Evolutionary conservation across 768 basidiomycete species (phyloP).

Genomic region (Cantharellus cinnabarinus): DNA sequence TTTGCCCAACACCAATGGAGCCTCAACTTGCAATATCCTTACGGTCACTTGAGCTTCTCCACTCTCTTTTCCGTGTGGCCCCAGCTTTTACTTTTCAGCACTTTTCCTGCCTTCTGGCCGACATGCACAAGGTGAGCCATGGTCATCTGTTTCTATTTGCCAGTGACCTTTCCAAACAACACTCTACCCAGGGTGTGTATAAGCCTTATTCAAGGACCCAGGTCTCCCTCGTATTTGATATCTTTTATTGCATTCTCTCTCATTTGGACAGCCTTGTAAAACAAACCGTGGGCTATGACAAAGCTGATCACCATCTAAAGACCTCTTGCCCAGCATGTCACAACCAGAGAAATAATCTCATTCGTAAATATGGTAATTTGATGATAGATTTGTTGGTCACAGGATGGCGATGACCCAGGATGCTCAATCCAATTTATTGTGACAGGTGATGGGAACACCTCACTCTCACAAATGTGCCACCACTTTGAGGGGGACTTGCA

Average conservation of each 20-base stretch:
- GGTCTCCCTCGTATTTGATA: conserved; percentile 19
- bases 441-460: neutral
- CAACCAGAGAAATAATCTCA: conserved; percentile 1
- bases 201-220: conserved; percentile 1
- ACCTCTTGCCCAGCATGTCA: conserved; percentile 21
- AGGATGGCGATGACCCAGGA: no score
- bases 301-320: conserved; percentile 16
- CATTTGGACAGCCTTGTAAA: conserved; percentile 12
- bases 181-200: conserved; percentile 13
- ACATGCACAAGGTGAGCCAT: conserved; percentile 11
- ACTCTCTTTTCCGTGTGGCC: neutral
- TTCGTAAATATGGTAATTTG: neutral
- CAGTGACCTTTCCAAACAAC: neutral
- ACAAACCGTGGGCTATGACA: conserved; percentile 13
- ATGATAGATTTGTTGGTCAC: no score
- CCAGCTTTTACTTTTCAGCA: conserved; percentile 13
- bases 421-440: neutral
- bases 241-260: conserved; percentile 16
- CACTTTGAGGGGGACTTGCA: neutral
- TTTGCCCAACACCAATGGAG: neutral
- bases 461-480: neutral
- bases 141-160: neutral
- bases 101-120: conserved; percentile 14
- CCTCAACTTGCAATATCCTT: neutral
- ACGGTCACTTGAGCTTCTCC: neutral